These are phyloP conservation scores for Cryptosporidium sp. DNA, from an alignment of 169 alveolate genomes.

Conservation along the genomic window DNA sequence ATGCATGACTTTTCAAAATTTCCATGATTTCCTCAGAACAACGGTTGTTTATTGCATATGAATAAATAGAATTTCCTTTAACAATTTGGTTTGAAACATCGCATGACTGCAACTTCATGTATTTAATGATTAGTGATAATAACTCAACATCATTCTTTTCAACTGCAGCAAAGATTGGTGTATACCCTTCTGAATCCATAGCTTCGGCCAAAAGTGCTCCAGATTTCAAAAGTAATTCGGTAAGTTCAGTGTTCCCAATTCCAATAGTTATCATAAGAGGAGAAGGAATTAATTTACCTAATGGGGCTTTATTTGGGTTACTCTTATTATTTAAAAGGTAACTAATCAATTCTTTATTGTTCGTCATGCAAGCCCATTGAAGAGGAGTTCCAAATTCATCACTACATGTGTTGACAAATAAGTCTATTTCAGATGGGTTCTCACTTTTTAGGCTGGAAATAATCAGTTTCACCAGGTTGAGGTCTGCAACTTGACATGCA, in stretches of 20 bases:
- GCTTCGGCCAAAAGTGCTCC: constrained; percentile 45
- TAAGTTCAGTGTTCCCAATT: constrained; percentile 41
- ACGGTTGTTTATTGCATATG: constrained; percentile 25
- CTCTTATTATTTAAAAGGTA: constrained; percentile 32
- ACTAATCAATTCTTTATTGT: constrained; percentile 24
- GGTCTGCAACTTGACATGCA: constrained; percentile 58
- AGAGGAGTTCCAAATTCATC: constrained; percentile 68
- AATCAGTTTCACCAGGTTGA: constrained; percentile 8
- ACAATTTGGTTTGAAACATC: constrained; percentile 23
- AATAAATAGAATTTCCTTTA: constrained; percentile 44
- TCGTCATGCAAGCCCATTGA: constrained; percentile 72
- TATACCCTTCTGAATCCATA: constrained; percentile 62
- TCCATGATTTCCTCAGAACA: constrained; percentile 40
- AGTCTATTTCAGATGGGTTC: neutral
- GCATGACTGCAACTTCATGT: constrained; percentile 31
- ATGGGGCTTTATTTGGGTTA: constrained; percentile 50
- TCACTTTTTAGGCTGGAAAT: neutral
- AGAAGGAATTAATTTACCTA: constrained; percentile 24
- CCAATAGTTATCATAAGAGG: constrained; percentile 44
- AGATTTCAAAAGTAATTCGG: constrained; percentile 41
- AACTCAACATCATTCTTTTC: constrained; percentile 49
- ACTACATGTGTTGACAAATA: constrained; percentile 59
- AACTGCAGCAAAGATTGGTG: constrained; percentile 53
- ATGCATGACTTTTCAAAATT: constrained; percentile 36
- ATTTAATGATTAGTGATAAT: constrained; percentile 18